Percentiles rank a stretch among this genome's conserved stretches.
Evolutionary conservation across 2,329 filamentous ascomycete genomes (phyloP).

Genomic region (Penicillium sp.): DNA sequence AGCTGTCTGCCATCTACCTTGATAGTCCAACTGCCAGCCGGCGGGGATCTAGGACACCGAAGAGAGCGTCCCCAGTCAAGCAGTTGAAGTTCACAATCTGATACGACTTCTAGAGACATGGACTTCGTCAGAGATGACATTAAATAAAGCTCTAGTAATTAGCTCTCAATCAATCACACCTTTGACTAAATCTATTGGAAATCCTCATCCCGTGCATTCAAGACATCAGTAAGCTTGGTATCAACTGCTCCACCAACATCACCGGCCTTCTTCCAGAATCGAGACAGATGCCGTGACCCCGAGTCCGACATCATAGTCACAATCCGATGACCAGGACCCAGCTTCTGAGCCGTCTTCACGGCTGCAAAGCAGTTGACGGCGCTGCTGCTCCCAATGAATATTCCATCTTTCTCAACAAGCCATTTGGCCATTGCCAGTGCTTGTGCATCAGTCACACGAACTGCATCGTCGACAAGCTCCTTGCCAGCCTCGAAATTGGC

Average conservation of each 20-base stretch:
- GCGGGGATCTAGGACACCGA: constrained; percentile 3
- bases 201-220: constrained; percentile 39
- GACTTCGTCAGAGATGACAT: neutral
- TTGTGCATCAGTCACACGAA: constrained; percentile 84
- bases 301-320: constrained; percentile 53
- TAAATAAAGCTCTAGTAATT: neutral
- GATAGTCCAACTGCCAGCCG: constrained; percentile 11
- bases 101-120: neutral
- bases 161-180: neutral
- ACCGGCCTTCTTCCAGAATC: constrained; percentile 51
- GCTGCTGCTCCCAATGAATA: constrained; percentile 92
- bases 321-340: constrained; percentile 50
- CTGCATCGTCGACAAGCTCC: constrained; percentile 84
- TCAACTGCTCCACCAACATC: constrained; percentile 47
- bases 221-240: constrained; percentile 48
- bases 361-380: constrained; percentile 79
- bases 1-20: constrained; percentile 11
- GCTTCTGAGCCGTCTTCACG: constrained; percentile 45
- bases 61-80: constrained; percentile 5
- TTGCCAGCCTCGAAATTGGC: constrained; percentile 86
- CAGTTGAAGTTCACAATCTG: neutral
- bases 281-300: constrained; percentile 53
- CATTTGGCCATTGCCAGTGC: constrained; percentile 92
- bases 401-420: constrained; percentile 91
- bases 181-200: constrained; percentile 22